Conservation (phyloP, 163 green algal genomes). For the Scenedesmus sp. region DNA sequence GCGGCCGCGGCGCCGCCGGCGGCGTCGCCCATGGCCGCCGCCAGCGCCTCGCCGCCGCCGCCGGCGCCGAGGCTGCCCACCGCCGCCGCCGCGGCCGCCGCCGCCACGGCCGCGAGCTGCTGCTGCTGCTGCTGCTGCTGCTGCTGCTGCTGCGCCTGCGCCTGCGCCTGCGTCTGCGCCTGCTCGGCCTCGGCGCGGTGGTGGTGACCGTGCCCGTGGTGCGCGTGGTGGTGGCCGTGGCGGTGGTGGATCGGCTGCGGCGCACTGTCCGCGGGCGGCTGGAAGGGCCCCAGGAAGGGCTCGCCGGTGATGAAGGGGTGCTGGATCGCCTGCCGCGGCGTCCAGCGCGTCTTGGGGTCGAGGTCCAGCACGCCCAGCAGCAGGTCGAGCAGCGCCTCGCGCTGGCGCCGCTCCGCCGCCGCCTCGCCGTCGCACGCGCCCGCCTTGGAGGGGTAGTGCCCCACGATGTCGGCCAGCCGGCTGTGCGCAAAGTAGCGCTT, state of each 20-base stretch:
- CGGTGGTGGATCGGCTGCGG: slow-evolving; percentile 8
- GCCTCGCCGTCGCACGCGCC: slow-evolving; percentile 65
- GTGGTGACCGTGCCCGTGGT: slow-evolving; percentile 5
- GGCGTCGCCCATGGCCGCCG: neutral
- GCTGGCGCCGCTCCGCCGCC: slow-evolving; percentile 56
- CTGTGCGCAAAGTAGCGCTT: slow-evolving; percentile 96
- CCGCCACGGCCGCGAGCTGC: slow-evolving; percentile 11
- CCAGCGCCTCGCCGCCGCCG: slow-evolving; percentile 32
- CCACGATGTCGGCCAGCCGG: slow-evolving; percentile 89
- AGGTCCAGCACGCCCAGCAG: slow-evolving; percentile 87
- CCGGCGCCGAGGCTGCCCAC: neutral
- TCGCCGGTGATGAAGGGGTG: slow-evolving; percentile 95
- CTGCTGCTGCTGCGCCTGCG: neutral
- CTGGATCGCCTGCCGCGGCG: slow-evolving; percentile 62
- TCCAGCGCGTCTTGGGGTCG: slow-evolving; percentile 82
- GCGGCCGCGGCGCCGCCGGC: neutral
- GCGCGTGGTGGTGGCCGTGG: slow-evolving; percentile 14
- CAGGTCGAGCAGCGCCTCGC: slow-evolving; percentile 90
- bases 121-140: slow-evolving; percentile 28
- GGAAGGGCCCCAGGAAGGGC: slow-evolving; percentile 73
- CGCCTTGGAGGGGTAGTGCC: slow-evolving; percentile 74
- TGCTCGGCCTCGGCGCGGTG: too few relatives aligned
- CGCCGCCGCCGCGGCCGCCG: slow-evolving; percentile 25
- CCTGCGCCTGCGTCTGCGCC: slow-evolving; percentile 17
- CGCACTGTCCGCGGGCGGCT: slow-evolving; percentile 59